Evolutionary conservation across 2,329 filamentous ascomycete genomes (phyloP), one percentile per base, ranked within the genome.

Genomic region (Neonectria faginata): DNA sequence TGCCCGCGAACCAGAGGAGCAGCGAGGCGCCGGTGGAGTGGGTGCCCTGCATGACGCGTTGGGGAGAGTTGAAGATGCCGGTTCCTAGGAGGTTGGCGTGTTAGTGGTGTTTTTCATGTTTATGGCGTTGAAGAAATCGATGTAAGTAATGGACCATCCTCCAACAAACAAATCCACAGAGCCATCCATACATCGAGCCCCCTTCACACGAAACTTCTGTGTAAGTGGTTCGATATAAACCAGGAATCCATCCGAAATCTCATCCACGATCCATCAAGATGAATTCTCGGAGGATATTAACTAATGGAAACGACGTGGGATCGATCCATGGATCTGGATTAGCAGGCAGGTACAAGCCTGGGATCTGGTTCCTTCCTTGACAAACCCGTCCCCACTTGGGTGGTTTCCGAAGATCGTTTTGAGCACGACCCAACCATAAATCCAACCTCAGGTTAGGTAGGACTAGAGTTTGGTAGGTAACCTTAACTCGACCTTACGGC

Each of bases 1-100:
- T 75, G 9, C 79, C 80, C 4, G 75, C 74, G 14, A 79, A 62
- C 81, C 81, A 83, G 27, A 83, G 73, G 10, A 83, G 74, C 10
- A 83, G 70, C 5, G 79, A 71, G 12, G 75, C 70, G 3, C 76
- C 78, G 0, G 76, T 73, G 36, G 75, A 79, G 22, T 65, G 57
- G 14, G 77, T 79, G 10, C 76, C 77, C 12, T 68, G 52, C 68
- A 80, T 76, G 11, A 80, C 78, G 20, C 71, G 68, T 10, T 69
- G 62, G 7, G 78, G 78, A 1, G 74, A 76, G 56, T 76, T 78
- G 62, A 80, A 80, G 63, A 80, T 79, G 22, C 78, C 78, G 2
- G 77, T 79, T 57, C 78, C 78, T 79, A 12, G 20, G 2, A 11
- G 0, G 16, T 41, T 55, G 29, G 6, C 6, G 12, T 11, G 58